phyloP scores from a whole-genome alignment of 306 rosid genomes.

The Glycine soja region DNA sequence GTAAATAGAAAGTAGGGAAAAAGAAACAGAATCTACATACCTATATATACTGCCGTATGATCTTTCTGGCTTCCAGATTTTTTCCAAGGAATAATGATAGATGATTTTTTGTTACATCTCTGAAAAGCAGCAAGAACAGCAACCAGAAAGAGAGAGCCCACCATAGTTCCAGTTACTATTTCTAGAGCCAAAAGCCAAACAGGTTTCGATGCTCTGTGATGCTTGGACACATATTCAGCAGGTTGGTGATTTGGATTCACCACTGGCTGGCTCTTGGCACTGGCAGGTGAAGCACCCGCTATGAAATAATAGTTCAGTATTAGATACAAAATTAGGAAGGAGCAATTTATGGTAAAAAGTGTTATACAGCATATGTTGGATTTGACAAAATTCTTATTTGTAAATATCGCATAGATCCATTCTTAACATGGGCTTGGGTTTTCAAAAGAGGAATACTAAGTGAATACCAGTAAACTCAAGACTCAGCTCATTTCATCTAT shows the following conservation, averaged over 20 bases:
- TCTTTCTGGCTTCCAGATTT: conserved; percentile 85
- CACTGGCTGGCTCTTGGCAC: conserved; percentile 62
- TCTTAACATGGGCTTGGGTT: conserved; percentile 31
- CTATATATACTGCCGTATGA: conserved; percentile 65
- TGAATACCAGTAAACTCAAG: conserved; percentile 17
- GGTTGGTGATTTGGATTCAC: conserved; percentile 50
- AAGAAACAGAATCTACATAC: conserved; percentile 63
- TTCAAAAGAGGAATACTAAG: conserved; percentile 29
- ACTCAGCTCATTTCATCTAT: conserved; percentile 20
- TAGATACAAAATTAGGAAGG: conserved; percentile 33
- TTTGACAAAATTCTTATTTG: neutral
- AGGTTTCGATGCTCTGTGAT: conserved; percentile 71
- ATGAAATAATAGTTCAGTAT: conserved; percentile 35
- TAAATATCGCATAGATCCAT: conserved; percentile 34
- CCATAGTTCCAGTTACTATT: conserved; percentile 79
- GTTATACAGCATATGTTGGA: neutral
- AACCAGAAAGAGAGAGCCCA: conserved; percentile 71
- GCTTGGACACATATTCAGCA: conserved; percentile 52
- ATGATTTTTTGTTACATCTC: conserved; percentile 74
- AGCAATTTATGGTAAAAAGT: neutral
- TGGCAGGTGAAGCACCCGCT: conserved; percentile 72
- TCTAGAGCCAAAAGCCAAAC: conserved; percentile 88
- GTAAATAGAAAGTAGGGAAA: conserved; percentile 15
- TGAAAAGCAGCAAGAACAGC: conserved; percentile 71
- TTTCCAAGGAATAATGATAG: conserved; percentile 93